These are phyloP conservation scores for Bisporella sp. DNA, from an alignment of 2,329 filamentous ascomycete species.

Conservation along the genomic window DNA sequence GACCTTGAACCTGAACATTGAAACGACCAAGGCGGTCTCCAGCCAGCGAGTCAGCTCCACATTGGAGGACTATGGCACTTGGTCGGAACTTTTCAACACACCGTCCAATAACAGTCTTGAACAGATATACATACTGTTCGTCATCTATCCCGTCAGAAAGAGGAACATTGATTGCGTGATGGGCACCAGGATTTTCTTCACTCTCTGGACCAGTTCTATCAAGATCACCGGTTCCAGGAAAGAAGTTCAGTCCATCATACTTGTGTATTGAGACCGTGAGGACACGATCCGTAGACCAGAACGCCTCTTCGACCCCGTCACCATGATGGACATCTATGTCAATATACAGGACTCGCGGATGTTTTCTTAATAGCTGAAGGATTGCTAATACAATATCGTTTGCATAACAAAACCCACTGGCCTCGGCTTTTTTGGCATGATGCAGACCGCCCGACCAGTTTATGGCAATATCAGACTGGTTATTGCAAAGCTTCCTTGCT, in stretches of 20 bases:
- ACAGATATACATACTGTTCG: conserved; percentile 79
- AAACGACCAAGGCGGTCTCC: conserved; percentile 92
- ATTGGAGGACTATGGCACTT: conserved; percentile 86
- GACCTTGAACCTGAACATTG: conserved; percentile 92
- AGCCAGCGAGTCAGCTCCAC: conserved; percentile 88
- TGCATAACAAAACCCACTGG: conserved; percentile 96
- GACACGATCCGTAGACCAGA: conserved; percentile 82
- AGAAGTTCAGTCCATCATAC: conserved; percentile 78
- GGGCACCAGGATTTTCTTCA: conserved; percentile 78
- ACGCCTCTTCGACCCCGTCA: conserved; percentile 85
- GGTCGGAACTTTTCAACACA: conserved; percentile 82
- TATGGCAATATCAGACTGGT: conserved; percentile 90
- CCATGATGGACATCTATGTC: conserved; percentile 92
- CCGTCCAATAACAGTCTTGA: conserved; percentile 70
- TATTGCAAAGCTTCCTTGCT: conserved; percentile 77
- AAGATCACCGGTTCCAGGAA: conserved; percentile 83
- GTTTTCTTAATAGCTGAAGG: conserved; percentile 71
- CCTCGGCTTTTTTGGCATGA: conserved; percentile 90
- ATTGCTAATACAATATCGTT: conserved; percentile 97
- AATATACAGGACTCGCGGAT: conserved; percentile 86
- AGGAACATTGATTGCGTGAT: conserved; percentile 86
- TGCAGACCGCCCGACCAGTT: conserved; percentile 97
- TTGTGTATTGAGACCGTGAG: conserved; percentile 97
- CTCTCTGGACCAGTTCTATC: conserved; percentile 79
- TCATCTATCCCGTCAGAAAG: conserved; percentile 88